These are phyloP conservation scores for Climacium dendroides DNA, from an alignment of 225 moss, liverwort and hornwort species.

Conservation along the genomic window DNA sequence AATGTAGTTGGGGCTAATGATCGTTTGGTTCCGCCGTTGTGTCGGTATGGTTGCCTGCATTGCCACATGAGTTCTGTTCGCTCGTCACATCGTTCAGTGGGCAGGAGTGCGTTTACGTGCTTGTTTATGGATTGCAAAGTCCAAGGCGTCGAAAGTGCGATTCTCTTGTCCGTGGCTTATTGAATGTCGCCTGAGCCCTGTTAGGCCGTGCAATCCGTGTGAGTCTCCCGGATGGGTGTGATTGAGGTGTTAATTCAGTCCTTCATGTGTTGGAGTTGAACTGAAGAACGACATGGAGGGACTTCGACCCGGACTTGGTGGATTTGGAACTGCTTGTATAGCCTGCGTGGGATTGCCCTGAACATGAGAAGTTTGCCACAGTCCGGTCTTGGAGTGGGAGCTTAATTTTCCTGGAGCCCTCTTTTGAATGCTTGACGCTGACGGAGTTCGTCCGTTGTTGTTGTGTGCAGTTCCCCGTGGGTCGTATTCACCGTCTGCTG, in stretches of 20 bases:
- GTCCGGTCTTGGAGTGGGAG: too few species aligned
- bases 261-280: not conserved
- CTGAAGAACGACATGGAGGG: not conserved
- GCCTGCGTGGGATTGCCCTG: not conserved
- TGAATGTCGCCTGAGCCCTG: not conserved
- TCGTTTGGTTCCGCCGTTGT: not conserved
- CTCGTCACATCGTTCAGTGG: not conserved
- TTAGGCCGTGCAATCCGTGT: not conserved
- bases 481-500: slow-evolving; percentile 81
- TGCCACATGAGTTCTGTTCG: not conserved
- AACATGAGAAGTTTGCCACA: too few species aligned
- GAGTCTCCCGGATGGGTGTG: not conserved
- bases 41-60: not conserved
- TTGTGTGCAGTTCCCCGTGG: slow-evolving; percentile 66
- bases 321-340: not conserved
- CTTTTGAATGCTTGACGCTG: not conserved
- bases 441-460: not conserved
- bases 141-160: not conserved
- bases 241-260: not conserved
- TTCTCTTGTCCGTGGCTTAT: not conserved
- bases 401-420: too few species aligned
- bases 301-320: not conserved
- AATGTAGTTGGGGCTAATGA: not conserved
- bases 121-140: not conserved
- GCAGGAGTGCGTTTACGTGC: not conserved